Conservation (phyloP, 129 eudicot genomes). For the Chrysanthemum seticuspe region DNA sequence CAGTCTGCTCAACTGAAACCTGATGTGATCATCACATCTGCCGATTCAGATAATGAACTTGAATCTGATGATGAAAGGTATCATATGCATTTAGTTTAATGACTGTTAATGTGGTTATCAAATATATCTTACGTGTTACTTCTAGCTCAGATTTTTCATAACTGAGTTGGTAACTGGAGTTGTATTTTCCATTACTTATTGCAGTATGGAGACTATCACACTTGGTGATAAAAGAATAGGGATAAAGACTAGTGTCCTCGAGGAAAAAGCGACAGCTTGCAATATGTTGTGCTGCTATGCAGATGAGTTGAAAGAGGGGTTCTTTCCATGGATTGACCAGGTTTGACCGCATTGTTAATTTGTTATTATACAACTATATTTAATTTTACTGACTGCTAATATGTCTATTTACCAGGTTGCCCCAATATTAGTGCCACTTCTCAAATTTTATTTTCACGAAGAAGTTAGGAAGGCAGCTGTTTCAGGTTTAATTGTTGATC, state of each 20-base stretch:
- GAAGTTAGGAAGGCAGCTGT: conserved; percentile 99
- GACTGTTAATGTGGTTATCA: not conserved
- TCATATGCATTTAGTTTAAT: not conserved
- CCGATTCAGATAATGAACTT: conserved; percentile 88
- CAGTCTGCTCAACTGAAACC: conserved; percentile 99
- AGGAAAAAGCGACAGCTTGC: conserved; percentile 99
- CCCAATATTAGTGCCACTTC: conserved; percentile 93
- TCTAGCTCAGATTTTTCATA: too few relatives aligned
- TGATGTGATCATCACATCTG: conserved; percentile 95
- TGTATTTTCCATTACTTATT: conserved; percentile 1
- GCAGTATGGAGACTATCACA: conserved; percentile 99
- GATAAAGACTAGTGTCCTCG: conserved; percentile 94
- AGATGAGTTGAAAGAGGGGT: conserved; percentile 97
- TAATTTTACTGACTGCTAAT: conserved; percentile 3
- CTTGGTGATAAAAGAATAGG: conserved; percentile 98
- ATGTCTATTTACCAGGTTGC: conserved; percentile 60
- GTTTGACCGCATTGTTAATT: conserved; percentile 26
- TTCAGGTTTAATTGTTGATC: conserved; percentile 51
- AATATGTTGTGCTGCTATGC: conserved; percentile 99
- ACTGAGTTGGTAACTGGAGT: not conserved
- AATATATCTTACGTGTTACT: too few relatives aligned
- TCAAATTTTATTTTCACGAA: conserved; percentile 95
- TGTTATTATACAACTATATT: not conserved
- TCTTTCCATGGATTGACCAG: conserved; percentile 99
- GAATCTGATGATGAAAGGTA: conserved; percentile 99